Evolutionary conservation across 108 stramenopile genomes (phyloP).

Genomic region (Aurantiochytrium sp.): DNA sequence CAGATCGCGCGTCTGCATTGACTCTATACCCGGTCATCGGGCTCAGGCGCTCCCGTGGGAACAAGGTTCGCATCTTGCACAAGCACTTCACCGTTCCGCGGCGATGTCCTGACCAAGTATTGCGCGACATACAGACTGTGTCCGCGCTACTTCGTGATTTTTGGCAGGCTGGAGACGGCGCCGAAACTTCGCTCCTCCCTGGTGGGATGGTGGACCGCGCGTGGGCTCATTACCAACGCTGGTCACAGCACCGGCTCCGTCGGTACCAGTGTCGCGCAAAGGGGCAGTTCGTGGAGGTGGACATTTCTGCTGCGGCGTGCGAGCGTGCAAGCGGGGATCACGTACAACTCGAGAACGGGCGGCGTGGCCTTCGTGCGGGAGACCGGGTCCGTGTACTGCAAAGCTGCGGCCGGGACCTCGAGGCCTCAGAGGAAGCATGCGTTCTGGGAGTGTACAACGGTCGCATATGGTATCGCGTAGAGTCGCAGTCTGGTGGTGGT

Average conservation of each 20-base stretch:
- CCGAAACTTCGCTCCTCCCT: background rate
- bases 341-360: background rate
- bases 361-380: slow-evolving; percentile 44
- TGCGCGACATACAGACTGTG: slow-evolving; percentile 59
- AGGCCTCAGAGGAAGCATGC: slow-evolving; percentile 76
- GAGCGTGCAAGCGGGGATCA: slow-evolving; percentile 61
- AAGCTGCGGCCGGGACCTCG: slow-evolving; percentile 69
- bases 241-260: background rate
- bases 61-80: slow-evolving; percentile 72
- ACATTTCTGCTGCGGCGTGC: slow-evolving; percentile 62
- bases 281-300: slow-evolving; percentile 57
- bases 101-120: slow-evolving; percentile 47
- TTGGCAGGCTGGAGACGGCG: background rate
- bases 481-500: slow-evolving; percentile 13
- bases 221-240: background rate
- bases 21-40: slow-evolving; percentile 88
- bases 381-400: slow-evolving; percentile 70
- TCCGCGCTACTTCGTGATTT: slow-evolving; percentile 59
- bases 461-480: slow-evolving; percentile 60
- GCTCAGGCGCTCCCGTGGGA: slow-evolving; percentile 68
- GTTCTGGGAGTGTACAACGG: slow-evolving; percentile 73
- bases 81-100: slow-evolving; percentile 76
- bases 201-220: background rate
- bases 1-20: slow-evolving; percentile 47
- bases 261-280: background rate